A percentile compares a stretch with the other conserved stretches of the same genome.
phyloP scores from a whole-genome alignment of 352 stramenopile species.

The Phytophthora pluvialis region DNA sequence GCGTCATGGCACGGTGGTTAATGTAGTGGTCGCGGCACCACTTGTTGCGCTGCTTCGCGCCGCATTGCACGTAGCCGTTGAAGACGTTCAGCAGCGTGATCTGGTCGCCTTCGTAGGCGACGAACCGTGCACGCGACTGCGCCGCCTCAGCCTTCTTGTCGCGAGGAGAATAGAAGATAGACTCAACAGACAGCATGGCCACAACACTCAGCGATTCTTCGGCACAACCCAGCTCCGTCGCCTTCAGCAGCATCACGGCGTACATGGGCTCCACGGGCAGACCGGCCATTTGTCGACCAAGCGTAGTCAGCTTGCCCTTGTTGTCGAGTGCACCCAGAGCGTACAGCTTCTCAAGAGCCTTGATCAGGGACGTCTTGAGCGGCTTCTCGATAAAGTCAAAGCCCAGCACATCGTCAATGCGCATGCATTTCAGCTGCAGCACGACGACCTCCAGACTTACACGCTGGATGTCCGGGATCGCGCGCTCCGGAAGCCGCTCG shows the following conservation, averaged over 20 bases:
- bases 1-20: constrained; percentile 83
- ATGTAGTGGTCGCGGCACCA: constrained; percentile 90
- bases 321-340: constrained; percentile 72
- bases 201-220: constrained; percentile 89
- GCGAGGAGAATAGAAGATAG: constrained; percentile 87
- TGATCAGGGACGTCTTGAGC: constrained; percentile 73
- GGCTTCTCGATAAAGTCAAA: constrained; percentile 93
- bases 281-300: constrained; percentile 85
- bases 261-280: constrained; percentile 91
- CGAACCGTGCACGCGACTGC: constrained; percentile 78
- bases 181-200: constrained; percentile 91
- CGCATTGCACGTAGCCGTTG: constrained; percentile 77
- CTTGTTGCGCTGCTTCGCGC: constrained; percentile 81
- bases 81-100: constrained; percentile 87
- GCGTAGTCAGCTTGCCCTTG: constrained; percentile 67
- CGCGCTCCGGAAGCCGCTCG: constrained; percentile 76
- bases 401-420: constrained; percentile 80
- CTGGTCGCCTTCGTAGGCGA: constrained; percentile 86
- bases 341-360: constrained; percentile 87
- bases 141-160: constrained; percentile 87
- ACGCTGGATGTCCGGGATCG: constrained; percentile 86
- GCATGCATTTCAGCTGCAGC: constrained; percentile 88
- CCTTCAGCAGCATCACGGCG: constrained; percentile 87
- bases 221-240: constrained; percentile 76
- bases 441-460: constrained; percentile 87